Evolutionary conservation across 257 asterid species (phyloP), one percentile per base, ranked within the genome.

Genomic region (Solanum neorickii): DNA sequence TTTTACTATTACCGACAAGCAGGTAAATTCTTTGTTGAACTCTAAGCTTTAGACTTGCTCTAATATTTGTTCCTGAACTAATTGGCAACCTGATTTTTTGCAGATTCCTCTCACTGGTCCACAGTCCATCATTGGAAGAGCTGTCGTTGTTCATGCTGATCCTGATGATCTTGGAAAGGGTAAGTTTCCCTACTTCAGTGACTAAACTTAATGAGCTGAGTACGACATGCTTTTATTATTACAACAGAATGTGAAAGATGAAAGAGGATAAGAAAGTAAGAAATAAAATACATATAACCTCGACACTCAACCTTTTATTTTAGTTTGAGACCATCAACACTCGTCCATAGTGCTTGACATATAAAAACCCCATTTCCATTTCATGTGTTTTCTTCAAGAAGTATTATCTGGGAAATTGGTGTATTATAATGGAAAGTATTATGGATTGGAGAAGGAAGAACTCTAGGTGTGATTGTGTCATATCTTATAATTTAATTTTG

Each of bases 151-250:
- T 83, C 99, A 97, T 92, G 98, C 90, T 68, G 99, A 97, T 89
- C 97, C 98, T 29, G 99, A 97, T 91, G 99, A 97, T 93, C 95
- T 97, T 69, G 99, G 98, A 89, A 94, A 91, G 91, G 99, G 99
- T 95, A 86, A 39, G 96, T 46, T 73, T 86, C 66, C 82, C 86
- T 62, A 88, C 73, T 29, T 80, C 47, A 72, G 44, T 23, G 21
- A 46, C 84, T 80, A 80, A 16, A 80, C 42, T 80, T 80, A 16
- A 80, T 80, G 42, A 80, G 42, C 84, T 0, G 59, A 80, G 84
- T 27, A 80, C 5, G 6, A 27, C 66, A 27, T 46, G 41, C 18
- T 47, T 80, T 47, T 46, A 27, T 46, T 47, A 47, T 10, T 25
- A 47, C n/a, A 46, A 10, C 41, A 46, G 27, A 47, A 80, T 46